Base-by-base conservation (phyloP, 129 eudicot genomes). In the Lactuca sativa region DNA sequence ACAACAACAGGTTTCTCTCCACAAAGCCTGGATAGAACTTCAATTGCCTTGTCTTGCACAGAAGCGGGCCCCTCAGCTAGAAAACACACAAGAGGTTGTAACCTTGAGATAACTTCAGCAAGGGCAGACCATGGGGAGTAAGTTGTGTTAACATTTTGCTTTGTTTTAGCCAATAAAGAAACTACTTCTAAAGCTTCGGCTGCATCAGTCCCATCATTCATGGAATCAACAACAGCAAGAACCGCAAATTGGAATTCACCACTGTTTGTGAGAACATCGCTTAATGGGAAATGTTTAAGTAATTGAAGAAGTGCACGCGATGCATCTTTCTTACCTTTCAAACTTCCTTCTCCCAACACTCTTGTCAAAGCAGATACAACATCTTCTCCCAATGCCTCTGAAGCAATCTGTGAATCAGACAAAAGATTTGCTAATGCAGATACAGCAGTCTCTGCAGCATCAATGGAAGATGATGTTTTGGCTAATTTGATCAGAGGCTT, bases 321-420 rank as follows among this genome's bases (percentile, higher is more conserved):
- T 16, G 96, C 90, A 68, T 67, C 84, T 78, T 73, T 86, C 81
- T 86, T 90, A 34, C 96, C 96, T 64, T 84, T 87, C 54, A 48
- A 72, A 64, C 88, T 86, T 37, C 96, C 96, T 53, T 90, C 83
- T 53, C 79, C 83, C 37, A 90, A 59, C 36, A 86, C 88, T 70
- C 85, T 71, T 70, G 82, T 84, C 66, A 90, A 73, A 44, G 96
- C 90, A 59, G 90, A 84, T 54, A 86, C 96, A 67, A 90, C 85
- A 71, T 86, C 96, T 87, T 90, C 95, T n/a, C 85, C 80, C 48
- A 90, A 71, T 18, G 93, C 93, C 71, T 84, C 95, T n/a, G 86
- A 77, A 62, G 95, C 96, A 61, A 90, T 74, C 67, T 80, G 74
- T 41, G 82, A 74, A 74, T 90, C 88, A 17, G 85, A 77, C 64